phyloP scores from a whole-genome alignment of 2,329 filamentous ascomycete genomes.

The Calonectria montana region DNA sequence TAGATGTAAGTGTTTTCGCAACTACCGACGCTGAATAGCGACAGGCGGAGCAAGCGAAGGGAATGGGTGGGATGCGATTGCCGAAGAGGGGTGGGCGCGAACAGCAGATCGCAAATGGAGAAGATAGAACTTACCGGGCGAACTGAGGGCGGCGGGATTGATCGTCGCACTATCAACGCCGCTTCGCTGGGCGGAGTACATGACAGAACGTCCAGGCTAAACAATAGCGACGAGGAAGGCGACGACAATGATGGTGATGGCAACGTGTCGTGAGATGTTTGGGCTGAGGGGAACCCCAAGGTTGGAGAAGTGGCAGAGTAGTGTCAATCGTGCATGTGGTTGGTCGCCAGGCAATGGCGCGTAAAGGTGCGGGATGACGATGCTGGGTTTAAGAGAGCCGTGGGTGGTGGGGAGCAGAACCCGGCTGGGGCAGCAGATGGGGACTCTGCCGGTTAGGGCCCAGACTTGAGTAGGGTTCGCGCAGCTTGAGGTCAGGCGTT shows the following conservation, averaged over 20 bases:
- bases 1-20: slow-evolving; percentile 9
- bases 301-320: slow-evolving; percentile 55
- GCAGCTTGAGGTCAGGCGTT: slow-evolving; percentile 7
- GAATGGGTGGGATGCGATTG: slow-evolving; percentile 23
- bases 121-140: slow-evolving; percentile 71
- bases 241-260: slow-evolving; percentile 54
- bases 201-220: slow-evolving; percentile 46
- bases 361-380: slow-evolving; percentile 38
- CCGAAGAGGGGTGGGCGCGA: slow-evolving; percentile 29
- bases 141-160: slow-evolving; percentile 88
- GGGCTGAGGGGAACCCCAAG: slow-evolving; percentile 53
- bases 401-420: slow-evolving; percentile 29
- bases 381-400: slow-evolving; percentile 38
- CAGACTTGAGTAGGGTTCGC: slow-evolving; percentile 27
- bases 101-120: slow-evolving; percentile 28
- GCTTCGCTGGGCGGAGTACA: slow-evolving; percentile 65
- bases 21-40: slow-evolving; percentile 10
- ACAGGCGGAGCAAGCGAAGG: slow-evolving; percentile 12
- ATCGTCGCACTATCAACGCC: slow-evolving; percentile 89
- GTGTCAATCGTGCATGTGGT: slow-evolving; percentile 63
- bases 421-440: slow-evolving; percentile 33
- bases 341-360: slow-evolving; percentile 53
- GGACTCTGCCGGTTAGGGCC: slow-evolving; percentile 35
- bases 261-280: slow-evolving; percentile 73
- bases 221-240: slow-evolving; percentile 35